Conservation (phyloP, 2,329 filamentous ascomycete species). For the Onygenales sp. region DNA sequence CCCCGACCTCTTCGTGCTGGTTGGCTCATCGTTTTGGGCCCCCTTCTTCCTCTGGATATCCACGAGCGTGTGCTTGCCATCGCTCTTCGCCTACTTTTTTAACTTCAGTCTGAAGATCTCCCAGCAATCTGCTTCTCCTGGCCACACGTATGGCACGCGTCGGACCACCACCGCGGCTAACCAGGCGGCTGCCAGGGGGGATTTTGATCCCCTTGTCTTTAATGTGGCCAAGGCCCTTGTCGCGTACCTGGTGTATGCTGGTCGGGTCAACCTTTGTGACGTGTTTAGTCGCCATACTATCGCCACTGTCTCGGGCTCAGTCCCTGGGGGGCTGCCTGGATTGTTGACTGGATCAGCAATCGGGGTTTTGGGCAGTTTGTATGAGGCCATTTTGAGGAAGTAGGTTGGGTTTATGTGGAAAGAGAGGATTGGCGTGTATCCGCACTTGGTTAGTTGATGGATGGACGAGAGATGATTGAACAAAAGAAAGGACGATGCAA, state of each 20-base stretch:
- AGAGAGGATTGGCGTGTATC: neutral
- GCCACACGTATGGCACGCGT: conserved; percentile 17
- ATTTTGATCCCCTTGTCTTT: conserved; percentile 77
- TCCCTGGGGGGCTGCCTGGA: conserved; percentile 31
- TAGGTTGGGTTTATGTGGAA: neutral
- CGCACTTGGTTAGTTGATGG: neutral
- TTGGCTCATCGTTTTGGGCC: conserved; percentile 74
- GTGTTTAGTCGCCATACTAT: conserved; percentile 28
- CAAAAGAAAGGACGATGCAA: neutral
- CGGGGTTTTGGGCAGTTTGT: conserved; percentile 33
- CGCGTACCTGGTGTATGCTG: conserved; percentile 70
- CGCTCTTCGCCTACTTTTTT: conserved; percentile 75
- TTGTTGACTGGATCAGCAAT: conserved; percentile 33
- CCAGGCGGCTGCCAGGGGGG: conserved; percentile 39
- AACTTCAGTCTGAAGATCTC: conserved; percentile 59
- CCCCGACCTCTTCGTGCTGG: conserved; percentile 70
- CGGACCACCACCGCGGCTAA: conserved; percentile 17
- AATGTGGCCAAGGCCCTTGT: conserved; percentile 79
- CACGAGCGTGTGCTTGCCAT: conserved; percentile 62
- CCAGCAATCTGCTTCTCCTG: conserved; percentile 7
- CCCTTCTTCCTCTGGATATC: conserved; percentile 67
- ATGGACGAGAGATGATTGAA: neutral
- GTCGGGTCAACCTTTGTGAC: conserved; percentile 28
- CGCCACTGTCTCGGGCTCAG: conserved; percentile 25
- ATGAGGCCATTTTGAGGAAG: conserved; percentile 38